Conservation (phyloP, 345 rosid genomes). For the Boechera retrofracta region DNA sequence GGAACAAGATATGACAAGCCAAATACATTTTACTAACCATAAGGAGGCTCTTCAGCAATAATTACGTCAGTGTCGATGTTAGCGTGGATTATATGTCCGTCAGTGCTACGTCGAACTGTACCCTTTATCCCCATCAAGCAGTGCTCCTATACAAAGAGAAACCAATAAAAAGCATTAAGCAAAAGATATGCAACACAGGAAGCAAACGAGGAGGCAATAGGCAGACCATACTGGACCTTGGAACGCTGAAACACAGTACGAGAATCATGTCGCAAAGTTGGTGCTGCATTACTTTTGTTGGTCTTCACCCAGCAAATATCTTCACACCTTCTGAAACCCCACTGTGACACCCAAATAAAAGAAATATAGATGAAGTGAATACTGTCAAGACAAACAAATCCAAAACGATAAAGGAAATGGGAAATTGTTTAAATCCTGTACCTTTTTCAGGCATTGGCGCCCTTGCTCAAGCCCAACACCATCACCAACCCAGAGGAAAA, state of each 20-base stretch:
- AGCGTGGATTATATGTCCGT: constrained; percentile 98
- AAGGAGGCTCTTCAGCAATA: constrained; percentile 96
- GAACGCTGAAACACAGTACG: constrained; percentile 97
- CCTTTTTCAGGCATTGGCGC: constrained; percentile 97
- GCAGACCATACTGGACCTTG: constrained; percentile 62
- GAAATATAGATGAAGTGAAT: constrained; percentile 6
- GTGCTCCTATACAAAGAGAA: constrained; percentile 71
- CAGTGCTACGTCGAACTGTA: constrained; percentile 97
- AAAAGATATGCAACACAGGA: constrained; percentile 13
- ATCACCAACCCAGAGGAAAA: constrained; percentile 99
- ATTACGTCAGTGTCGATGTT: constrained; percentile 98
- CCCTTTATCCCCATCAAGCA: constrained; percentile 99
- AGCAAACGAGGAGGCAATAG: background rate
- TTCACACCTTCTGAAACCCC: constrained; percentile 99
- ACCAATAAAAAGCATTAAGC: constrained; percentile 22
- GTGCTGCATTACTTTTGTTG: constrained; percentile 90
- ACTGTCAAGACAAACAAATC: background rate
- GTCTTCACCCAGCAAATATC: constrained; percentile 99
- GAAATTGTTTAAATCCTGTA: constrained; percentile 28
- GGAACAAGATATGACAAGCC: constrained; percentile 7
- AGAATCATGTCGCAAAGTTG: constrained; percentile 93
- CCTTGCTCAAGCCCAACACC: constrained; percentile 98
- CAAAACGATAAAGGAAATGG: constrained; percentile 10
- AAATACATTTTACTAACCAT: constrained; percentile 64
- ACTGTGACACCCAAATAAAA: constrained; percentile 52